Evolutionary conservation across 345 rosid species (phyloP).

Genomic region (Bruguiera parviflora): DNA sequence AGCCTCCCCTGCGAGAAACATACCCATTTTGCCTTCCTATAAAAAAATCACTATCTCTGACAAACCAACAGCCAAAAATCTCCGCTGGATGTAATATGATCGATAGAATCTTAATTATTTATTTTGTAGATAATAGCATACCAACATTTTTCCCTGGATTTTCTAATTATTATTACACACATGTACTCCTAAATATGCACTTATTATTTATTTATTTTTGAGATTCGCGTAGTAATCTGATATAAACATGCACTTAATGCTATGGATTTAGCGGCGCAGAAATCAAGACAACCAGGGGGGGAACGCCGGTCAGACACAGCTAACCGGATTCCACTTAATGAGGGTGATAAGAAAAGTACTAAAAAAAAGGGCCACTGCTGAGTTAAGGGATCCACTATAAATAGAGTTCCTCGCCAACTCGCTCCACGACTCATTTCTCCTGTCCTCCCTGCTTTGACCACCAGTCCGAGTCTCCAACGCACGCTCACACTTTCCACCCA

Average conservation of each 20-base stretch:
- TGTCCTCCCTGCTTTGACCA: conserved; percentile 27
- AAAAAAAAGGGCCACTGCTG: neutral
- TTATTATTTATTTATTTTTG: too few relatives aligned
- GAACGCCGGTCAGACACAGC: conserved; percentile 5
- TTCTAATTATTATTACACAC: too few relatives aligned
- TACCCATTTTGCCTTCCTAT: too few relatives aligned
- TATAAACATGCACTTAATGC: conserved; percentile 12
- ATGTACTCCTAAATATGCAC: too few relatives aligned
- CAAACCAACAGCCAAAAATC: too few relatives aligned
- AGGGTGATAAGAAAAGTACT: conserved; percentile 74
- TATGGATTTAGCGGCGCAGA: conserved; percentile 25
- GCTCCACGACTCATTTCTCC: neutral
- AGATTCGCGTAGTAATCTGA: conserved; percentile 7
- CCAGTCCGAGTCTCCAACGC: conserved; percentile 28
- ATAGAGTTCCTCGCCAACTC: conserved; percentile 2
- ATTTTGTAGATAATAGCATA: too few relatives aligned
- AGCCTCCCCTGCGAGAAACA: too few relatives aligned
- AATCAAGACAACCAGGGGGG: neutral
- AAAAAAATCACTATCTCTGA: too few relatives aligned
- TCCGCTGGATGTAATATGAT: too few relatives aligned
- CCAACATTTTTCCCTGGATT: too few relatives aligned
- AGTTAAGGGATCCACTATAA: conserved; percentile 10
- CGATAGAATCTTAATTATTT: too few relatives aligned
- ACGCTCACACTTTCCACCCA: neutral
- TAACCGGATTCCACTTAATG: conserved; percentile 36